Conservation (phyloP, 306 rosid genomes). For the Malus sieversii region DNA sequence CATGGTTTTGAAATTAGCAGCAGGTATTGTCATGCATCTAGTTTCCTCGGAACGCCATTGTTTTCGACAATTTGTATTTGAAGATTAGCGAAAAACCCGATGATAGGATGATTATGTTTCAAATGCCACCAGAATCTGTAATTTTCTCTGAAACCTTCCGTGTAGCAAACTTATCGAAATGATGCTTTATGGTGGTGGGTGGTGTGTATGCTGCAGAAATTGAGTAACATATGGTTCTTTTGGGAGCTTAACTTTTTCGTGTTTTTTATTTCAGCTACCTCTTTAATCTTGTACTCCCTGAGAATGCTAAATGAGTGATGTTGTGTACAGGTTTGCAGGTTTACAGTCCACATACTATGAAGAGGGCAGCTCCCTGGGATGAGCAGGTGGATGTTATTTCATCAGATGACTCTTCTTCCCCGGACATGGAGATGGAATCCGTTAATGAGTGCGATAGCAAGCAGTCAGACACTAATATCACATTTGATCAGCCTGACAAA, state of each 20-base stretch:
- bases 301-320: background rate
- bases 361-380: conserved; percentile 54
- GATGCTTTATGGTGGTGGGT: background rate
- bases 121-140: background rate
- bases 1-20: background rate
- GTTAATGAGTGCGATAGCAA: conserved; percentile 10
- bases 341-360: conserved; percentile 29
- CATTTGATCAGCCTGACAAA: conserved; percentile 1
- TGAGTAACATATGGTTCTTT: background rate
- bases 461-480: conserved; percentile 2
- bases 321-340: conserved; percentile 16
- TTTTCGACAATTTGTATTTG: background rate
- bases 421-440: conserved; percentile 27
- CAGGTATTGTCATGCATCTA: background rate
- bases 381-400: conserved; percentile 34
- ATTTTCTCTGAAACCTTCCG: background rate
- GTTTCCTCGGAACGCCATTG: background rate
- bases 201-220: background rate
- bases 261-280: background rate
- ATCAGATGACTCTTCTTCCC: conserved; percentile 49
- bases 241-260: background rate
- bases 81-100: no score
- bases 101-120: background rate
- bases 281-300: background rate
- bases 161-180: background rate